phyloP scores from a whole-genome alignment of 2,329 filamentous ascomycete species.

The Aspergillus ochraceoroseus region DNA sequence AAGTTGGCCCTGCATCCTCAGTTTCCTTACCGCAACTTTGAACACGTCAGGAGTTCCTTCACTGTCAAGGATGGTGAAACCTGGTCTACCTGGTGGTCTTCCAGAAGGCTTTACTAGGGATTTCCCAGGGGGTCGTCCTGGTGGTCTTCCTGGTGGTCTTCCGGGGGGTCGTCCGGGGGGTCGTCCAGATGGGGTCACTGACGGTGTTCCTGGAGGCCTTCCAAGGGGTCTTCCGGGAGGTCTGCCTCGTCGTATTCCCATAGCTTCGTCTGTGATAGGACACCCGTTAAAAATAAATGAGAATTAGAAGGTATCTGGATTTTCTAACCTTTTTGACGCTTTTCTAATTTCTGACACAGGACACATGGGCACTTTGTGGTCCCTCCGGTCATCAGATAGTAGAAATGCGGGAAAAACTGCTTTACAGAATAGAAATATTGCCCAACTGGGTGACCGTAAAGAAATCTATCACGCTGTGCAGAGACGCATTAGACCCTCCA shows the following conservation, averaged over 20 bases:
- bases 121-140: slow-evolving; percentile 13
- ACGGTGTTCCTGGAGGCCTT: slow-evolving; percentile 7
- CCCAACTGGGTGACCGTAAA: slow-evolving; percentile 54
- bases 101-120: slow-evolving; percentile 8
- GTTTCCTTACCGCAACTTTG: slow-evolving; percentile 46
- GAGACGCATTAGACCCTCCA: slow-evolving; percentile 4
- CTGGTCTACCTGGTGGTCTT: slow-evolving; percentile 7
- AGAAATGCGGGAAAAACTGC: slow-evolving; percentile 55
- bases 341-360: slow-evolving; percentile 38
- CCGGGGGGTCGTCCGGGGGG: slow-evolving; percentile 10
- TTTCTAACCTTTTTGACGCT: slow-evolving; percentile 15
- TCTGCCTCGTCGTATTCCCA: slow-evolving; percentile 10
- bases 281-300: background rate
- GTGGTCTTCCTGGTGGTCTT: slow-evolving; percentile 9
- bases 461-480: slow-evolving; percentile 49
- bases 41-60: slow-evolving; percentile 54
- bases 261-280: background rate
- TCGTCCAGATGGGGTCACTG: slow-evolving; percentile 2
- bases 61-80: slow-evolving; percentile 35
- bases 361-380: slow-evolving; percentile 48
- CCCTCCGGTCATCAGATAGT: slow-evolving; percentile 50
- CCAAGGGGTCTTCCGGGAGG: slow-evolving; percentile 13
- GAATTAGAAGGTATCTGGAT: background rate
- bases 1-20: slow-evolving; percentile 41
- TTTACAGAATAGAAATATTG: slow-evolving; percentile 51